Evolutionary conservation across 805 yeast species (phyloP), one percentile per base, ranked within the genome.

Genomic region (Ogataea polymorpha): DNA sequence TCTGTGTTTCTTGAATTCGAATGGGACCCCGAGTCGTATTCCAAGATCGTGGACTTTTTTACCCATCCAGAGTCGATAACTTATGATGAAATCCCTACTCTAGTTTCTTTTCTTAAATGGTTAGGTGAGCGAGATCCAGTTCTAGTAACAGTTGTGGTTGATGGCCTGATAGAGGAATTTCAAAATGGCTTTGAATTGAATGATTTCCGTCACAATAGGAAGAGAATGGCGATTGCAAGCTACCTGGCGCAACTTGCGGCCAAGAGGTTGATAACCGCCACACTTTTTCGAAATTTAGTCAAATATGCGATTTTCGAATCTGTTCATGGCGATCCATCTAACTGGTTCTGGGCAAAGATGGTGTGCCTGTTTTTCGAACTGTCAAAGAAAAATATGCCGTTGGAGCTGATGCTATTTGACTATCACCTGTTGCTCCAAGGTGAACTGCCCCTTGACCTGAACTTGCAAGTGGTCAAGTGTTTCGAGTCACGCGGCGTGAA

Each of bases 331-430:
- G 64, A 64, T 10, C 80, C 82, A 0, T 74, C 79, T 50, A 80
- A 86, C 52, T 86, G 80, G 55, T 86, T 87, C 61, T 70, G 96
- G 42, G 66, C 87, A 26, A 79, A 78, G 28, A 61, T 89, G 55
- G 61, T 75, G 14, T 55, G 74, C 20, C 58, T 68, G 0, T 55
- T 78, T 5, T 53, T 82, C 61, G n/a, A 59, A 58, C 8, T 32
- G 67, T 6, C 37, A 45, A 42, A 10, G 45, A 53, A 13, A 48
- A 42, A 16, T 42, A 23, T 77, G 10, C 51, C 56, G 1, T 38
- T 66, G 0, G 74, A 82, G 42, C 50, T 82, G 42, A 69, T 70
- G 20, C 81, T 78, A 49, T 80, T 87, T 45, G 93, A 88, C 53
- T 88, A 79, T 58, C 88, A 86, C 55, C 59, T 76, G 4, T 74